Conservation (phyloP, 306 rosid genomes). For the Hippophae rhamnoides region DNA sequence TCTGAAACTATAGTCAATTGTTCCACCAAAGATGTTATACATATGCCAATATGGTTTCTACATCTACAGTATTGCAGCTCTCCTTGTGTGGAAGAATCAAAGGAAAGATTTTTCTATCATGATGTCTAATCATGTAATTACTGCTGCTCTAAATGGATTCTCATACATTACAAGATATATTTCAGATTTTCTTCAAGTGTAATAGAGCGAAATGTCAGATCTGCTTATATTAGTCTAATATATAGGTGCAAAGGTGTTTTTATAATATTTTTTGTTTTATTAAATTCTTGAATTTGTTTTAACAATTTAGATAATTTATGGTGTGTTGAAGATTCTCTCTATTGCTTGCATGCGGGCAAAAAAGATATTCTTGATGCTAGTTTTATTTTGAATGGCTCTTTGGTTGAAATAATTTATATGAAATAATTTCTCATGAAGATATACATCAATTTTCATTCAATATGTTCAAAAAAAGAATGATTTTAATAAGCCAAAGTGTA, state of each 20-base stretch:
- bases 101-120: conserved; percentile 91
- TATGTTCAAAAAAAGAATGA: background rate
- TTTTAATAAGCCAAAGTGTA: conserved; percentile 9
- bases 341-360: no score
- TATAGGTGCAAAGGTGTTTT: no score
- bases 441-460: no score
- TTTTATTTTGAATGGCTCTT: no score
- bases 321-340: no score
- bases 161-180: conserved; percentile 75
- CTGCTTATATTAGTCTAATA: background rate
- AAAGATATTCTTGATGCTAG: no score
- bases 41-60: conserved; percentile 96
- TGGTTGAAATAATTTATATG: background rate
- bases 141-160: conserved; percentile 58
- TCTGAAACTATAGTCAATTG: no score
- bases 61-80: conserved; percentile 78
- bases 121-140: conserved; percentile 92
- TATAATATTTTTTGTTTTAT: no score
- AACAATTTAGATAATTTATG: no score
- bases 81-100: conserved; percentile 84
- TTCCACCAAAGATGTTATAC: conserved; percentile 54
- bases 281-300: no score
- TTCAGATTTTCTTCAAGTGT: background rate
- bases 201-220: background rate
- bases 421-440: background rate